phyloP scores from a whole-genome alignment of 352 stramenopile genomes.

The Thraustotheca clavata region DNA sequence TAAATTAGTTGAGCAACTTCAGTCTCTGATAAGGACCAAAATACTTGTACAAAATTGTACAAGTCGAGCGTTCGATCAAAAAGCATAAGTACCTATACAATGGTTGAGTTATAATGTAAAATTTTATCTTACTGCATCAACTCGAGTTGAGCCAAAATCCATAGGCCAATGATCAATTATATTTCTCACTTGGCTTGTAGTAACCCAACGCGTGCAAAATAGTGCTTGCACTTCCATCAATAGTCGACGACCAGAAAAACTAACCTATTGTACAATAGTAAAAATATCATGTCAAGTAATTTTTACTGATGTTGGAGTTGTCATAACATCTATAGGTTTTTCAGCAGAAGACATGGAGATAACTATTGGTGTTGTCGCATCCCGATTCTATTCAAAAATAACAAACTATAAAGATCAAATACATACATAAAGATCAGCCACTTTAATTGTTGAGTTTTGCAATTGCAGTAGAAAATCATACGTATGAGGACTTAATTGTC shows the following conservation, averaged over 20 bases:
- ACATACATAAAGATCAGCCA: neutral
- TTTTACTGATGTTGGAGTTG: neutral
- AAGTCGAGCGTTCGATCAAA: slow-evolving; percentile 18
- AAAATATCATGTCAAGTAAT: neutral
- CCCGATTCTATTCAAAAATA: neutral
- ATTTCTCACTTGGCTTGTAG: slow-evolving; percentile 40
- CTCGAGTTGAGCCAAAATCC: slow-evolving; percentile 25
- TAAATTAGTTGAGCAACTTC: slow-evolving; percentile 8
- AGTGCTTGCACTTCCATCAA: slow-evolving; percentile 69
- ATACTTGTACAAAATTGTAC: slow-evolving; percentile 17
- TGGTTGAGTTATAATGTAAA: neutral
- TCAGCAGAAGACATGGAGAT: neutral
- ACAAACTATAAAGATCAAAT: neutral
- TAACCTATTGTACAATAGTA: neutral
- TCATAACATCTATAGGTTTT: too few relatives aligned
- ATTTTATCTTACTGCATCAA: neutral
- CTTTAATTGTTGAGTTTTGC: neutral
- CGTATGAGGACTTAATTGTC: neutral
- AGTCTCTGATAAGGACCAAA: neutral
- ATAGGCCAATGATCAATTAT: slow-evolving; percentile 42
- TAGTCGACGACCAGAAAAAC: slow-evolving; percentile 34
- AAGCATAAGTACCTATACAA: slow-evolving; percentile 5
- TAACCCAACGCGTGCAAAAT: slow-evolving; percentile 58
- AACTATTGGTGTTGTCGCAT: neutral
- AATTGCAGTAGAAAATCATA: slow-evolving; percentile 13